Conservation (phyloP, 495 filamentous ascomycete species). For the Xylaria bambusicola region DNA sequence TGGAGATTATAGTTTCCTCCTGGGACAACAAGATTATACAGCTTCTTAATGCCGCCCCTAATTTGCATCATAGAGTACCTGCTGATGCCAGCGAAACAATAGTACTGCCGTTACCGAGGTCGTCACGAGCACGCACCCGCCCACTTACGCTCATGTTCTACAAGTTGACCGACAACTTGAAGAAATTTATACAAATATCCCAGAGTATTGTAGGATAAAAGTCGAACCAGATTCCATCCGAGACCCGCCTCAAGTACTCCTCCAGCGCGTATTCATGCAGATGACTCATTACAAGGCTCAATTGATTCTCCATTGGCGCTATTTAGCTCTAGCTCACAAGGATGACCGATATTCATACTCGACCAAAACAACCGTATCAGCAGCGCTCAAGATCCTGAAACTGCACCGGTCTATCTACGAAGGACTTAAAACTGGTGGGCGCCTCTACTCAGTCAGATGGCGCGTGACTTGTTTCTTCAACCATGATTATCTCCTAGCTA, state of each 20-base stretch:
- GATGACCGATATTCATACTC: conserved; percentile 39
- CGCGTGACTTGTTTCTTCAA: conserved; percentile 35
- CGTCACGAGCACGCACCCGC: conserved; percentile 25
- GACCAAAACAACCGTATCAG: conserved; percentile 35
- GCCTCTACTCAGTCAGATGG: conserved; percentile 36
- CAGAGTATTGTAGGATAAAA: conserved; percentile 24
- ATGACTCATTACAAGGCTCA: conserved; percentile 35
- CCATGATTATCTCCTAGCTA: conserved; percentile 40
- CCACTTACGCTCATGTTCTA: conserved; percentile 34
- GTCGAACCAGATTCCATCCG: conserved; percentile 23
- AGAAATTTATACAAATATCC: conserved; percentile 26
- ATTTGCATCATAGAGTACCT: too few species aligned
- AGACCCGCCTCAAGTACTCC: conserved; percentile 35
- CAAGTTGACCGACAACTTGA: conserved; percentile 34
- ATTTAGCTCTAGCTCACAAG: conserved; percentile 30
- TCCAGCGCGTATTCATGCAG: conserved; percentile 37
- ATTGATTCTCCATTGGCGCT: conserved; percentile 37
- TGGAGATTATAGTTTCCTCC: too few species aligned
- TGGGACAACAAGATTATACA: too few species aligned
- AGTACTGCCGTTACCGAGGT: conserved; percentile 25
- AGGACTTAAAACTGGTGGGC: conserved; percentile 37
- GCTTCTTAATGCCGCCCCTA: too few species aligned
- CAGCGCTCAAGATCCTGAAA: conserved; percentile 36
- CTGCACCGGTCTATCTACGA: conserved; percentile 39
- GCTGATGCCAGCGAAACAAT: too few species aligned